These are phyloP conservation scores for Excoecaria cochinchinensis DNA, from an alignment of 345 rosid genomes.

Conservation along the genomic window DNA sequence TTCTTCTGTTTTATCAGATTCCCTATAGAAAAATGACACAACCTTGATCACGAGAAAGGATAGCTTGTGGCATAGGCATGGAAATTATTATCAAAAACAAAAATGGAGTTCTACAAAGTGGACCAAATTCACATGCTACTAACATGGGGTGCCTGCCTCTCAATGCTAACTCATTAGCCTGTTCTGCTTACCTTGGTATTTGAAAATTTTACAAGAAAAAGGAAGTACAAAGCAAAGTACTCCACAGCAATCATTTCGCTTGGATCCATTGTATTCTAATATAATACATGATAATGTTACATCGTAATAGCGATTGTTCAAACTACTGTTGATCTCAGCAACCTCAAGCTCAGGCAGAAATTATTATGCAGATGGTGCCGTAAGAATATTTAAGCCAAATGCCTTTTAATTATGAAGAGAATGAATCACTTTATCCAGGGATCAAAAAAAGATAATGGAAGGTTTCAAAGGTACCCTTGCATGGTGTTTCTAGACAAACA, in stretches of 20 bases:
- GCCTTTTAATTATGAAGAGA: no score
- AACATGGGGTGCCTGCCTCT: not conserved
- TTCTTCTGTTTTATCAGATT: conserved; percentile 65
- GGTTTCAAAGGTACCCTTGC: no score
- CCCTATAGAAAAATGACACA: conserved; percentile 40
- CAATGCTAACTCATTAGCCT: not conserved
- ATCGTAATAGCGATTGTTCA: no score
- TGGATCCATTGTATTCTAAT: not conserved
- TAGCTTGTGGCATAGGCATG: not conserved
- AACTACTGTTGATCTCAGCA: no score
- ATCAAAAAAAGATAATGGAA: no score
- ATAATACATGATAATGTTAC: not conserved
- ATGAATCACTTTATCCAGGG: no score
- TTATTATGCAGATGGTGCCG: no score
- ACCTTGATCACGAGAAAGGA: not conserved
- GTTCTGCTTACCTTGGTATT: not conserved
- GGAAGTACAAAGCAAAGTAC: not conserved
- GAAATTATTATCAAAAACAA: not conserved
- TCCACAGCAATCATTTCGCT: not conserved
- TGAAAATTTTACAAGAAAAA: not conserved
- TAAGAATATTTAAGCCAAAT: no score
- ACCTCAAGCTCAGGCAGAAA: no score
- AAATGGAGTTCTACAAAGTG: not conserved
- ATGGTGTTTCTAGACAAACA: no score
- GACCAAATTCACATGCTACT: not conserved